Evolutionary conservation across 2,329 filamentous ascomycete genomes (phyloP).

Genomic region (Penicillium freii): DNA sequence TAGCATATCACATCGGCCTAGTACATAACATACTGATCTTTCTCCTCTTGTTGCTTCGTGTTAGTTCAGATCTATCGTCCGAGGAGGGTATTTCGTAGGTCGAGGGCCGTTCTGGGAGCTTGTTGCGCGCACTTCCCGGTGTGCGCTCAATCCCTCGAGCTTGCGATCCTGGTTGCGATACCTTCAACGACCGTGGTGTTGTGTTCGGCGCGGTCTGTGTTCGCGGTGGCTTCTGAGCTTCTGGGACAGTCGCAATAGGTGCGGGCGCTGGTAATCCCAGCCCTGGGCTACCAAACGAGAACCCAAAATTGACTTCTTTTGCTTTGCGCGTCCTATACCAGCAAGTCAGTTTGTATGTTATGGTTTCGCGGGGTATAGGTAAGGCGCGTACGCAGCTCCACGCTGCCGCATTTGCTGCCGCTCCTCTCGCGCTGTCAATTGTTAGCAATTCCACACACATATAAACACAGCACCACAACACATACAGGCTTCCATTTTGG

Average conservation of each 20-base stretch:
- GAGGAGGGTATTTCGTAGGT: conserved; percentile 38
- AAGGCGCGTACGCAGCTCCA: conserved; percentile 53
- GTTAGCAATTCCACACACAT: conserved; percentile 7
- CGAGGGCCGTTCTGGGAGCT: conserved; percentile 32
- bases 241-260: conserved; percentile 22
- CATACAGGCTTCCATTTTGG: conserved; percentile 43
- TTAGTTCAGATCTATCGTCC: conserved; percentile 30
- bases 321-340: conserved; percentile 46
- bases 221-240: conserved; percentile 20
- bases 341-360: conserved; percentile 22
- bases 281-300: conserved; percentile 44
- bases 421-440: conserved; percentile 50
- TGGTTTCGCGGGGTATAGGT: conserved; percentile 26
- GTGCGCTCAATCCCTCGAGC: conserved; percentile 18
- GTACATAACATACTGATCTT: conserved; percentile 31
- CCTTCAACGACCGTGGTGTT: conserved; percentile 17
- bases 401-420: conserved; percentile 57
- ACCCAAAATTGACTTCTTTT: conserved; percentile 51
- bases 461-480: background rate
- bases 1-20: background rate
- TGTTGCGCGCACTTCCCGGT: conserved; percentile 35
- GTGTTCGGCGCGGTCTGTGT: conserved; percentile 13
- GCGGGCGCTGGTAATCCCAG: conserved; percentile 25
- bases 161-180: conserved; percentile 18
- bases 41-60: conserved; percentile 34